Evolutionary conservation across 768 basidiomycete species (phyloP), one percentile per base, ranked within the genome.

Genomic region (Rubroboletus satanas): DNA sequence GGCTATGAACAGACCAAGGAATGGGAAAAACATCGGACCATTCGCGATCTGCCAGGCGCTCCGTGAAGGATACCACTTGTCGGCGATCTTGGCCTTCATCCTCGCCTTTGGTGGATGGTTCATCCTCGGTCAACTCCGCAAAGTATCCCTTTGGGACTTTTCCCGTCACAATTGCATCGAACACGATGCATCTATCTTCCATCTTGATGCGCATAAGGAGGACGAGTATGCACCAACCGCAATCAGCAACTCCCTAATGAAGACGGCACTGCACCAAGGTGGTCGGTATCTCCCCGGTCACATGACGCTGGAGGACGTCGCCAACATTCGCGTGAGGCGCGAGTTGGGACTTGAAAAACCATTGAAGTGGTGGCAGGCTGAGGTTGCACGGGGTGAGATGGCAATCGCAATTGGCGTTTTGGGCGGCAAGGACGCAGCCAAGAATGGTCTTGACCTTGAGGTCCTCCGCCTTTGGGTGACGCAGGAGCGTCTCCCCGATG

Each of bases 371-470:
- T 45, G 81, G 26, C 82, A 83, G 55, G 77, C 77, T 0, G 83
- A 84, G 68, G 77, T 87, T 50, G 85, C 85, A 3, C 75, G 83
- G 15, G 83, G 84, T 8, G 85, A 88, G 66, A 82, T 86, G 75
- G 82, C 79, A 0, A 76, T 87, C 49, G 80, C 85, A 3, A 71
- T 85, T 7, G 83, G 81, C 1, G 75, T 87, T 17, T 49, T 68
- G 23, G 69, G 71, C 2, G 71, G 70, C 29, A 72, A 65, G 32
- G 66, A 67, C 5, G 71, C 67, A 2, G 66, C 55, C 32, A 77
- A 74, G 57, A 61, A 70, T 0, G 82, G 82, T 0, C 64, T 80
- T 14, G 78, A 78, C 0, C 66, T 77, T 2, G 74, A 78, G 33
- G 77, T 76, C 69, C 66, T 84, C 41, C 68, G 73, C 15, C 66